Conservation (phyloP, 179 eudicot species). For the Beta lomatogona region DNA sequence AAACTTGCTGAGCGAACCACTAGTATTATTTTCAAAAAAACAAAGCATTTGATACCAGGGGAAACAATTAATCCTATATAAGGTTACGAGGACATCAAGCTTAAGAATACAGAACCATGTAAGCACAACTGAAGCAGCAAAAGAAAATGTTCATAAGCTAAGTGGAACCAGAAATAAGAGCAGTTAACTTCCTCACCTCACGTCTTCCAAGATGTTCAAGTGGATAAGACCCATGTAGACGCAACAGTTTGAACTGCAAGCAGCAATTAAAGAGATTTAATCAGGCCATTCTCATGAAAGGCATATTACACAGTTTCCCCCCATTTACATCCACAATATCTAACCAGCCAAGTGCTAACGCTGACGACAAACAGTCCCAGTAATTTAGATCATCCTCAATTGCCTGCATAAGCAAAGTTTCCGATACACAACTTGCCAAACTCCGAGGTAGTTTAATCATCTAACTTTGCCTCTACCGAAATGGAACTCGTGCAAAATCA, state of each 20-base stretch:
- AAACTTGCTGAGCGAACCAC: not conserved
- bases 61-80: not conserved
- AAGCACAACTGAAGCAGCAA: not conserved
- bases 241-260: slow-evolving; percentile 78
- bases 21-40: too few species aligned
- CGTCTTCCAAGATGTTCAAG: slow-evolving; percentile 85
- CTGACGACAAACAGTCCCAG: slow-evolving; percentile 84
- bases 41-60: not conserved
- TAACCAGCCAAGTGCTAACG: slow-evolving; percentile 94
- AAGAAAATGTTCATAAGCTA: not conserved
- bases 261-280: slow-evolving; percentile 13
- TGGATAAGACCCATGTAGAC: slow-evolving; percentile 88
- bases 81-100: not conserved
- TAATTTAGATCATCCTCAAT: slow-evolving; percentile 77
- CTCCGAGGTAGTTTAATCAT: not conserved
- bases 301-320: not conserved
- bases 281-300: not conserved
- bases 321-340: slow-evolving; percentile 70
- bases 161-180: not conserved
- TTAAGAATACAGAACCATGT: not conserved
- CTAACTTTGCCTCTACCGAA: slow-evolving; percentile 4
- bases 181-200: slow-evolving; percentile 57
- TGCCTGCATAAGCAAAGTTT: slow-evolving; percentile 38
- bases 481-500: not conserved
- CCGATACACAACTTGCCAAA: not conserved